Base-by-base conservation (phyloP, 441 rosid genomes). In the Adansonia rubrostipa region DNA sequence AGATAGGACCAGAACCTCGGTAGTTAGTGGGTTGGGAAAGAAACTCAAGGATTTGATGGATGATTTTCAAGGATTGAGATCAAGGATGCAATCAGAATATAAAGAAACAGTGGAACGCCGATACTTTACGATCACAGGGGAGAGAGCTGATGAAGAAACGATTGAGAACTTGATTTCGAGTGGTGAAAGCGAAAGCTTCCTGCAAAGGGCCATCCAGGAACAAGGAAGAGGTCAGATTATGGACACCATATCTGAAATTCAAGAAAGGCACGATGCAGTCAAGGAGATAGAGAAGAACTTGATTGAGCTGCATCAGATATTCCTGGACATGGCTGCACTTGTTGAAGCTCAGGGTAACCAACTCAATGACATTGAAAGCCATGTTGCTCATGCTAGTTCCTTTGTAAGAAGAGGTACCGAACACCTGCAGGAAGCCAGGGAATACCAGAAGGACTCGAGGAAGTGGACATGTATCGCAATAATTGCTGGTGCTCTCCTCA, bases 301-400 rank as follows among this genome's bases (percentile, higher is more conserved):
- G 74, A 44, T 90, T 0, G 98, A 92, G 80, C 87, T 96, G 1
- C 98, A 94, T 48, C 97, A 93, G 86, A 92, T 94, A 5, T 94
- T 96, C 85, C 75, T 94, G 77, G 99, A 96, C 80, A 92, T 96
- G 99, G 98, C 98, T 6, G 94, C 92, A 5, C 79, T 93, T 1
- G 97, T 93, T 48, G 98, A 94, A 84, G 90, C 96, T 40, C 98
- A 96, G 71, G 97, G 98, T 6, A 96, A 92, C 56, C 99, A 94
- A 9, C 80, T 96, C 2, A 90, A 93, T 65, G 93, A 94, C 82
- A 94, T 96, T 9, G 97, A 96, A 83, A 90, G 96, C 10, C 97
- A 96, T 54, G 97, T 96, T 0, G 95, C 93, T 1, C 95, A 91
- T 9, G 98, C 99, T 2, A 94, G 87, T 80, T 94, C 99, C 2